These are phyloP conservation scores for Calonectria hongkongensis DNA, from an alignment of 2,329 filamentous ascomycete genomes.

Conservation along the genomic window DNA sequence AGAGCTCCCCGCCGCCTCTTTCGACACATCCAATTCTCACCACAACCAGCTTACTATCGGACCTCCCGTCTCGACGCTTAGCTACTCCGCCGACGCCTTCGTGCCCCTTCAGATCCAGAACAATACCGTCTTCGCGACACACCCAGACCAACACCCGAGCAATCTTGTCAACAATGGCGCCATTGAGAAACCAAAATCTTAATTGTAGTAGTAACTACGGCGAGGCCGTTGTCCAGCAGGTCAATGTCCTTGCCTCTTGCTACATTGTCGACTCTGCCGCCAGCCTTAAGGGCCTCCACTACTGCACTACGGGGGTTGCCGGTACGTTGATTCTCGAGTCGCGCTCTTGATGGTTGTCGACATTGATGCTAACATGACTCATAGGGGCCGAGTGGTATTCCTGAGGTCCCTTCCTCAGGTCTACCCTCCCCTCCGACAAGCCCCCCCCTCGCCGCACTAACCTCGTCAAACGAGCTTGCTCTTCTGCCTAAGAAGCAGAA, in stretches of 20 bases:
- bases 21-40: neutral
- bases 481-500: constrained; percentile 75
- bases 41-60: constrained; percentile 1
- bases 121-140: constrained; percentile 36
- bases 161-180: constrained; percentile 70
- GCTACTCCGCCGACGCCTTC: constrained; percentile 43
- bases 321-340: constrained; percentile 68
- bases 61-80: constrained; percentile 23
- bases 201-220: constrained; percentile 86
- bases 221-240: constrained; percentile 77
- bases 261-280: constrained; percentile 87
- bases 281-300: constrained; percentile 89
- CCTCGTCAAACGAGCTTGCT: constrained; percentile 80
- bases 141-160: constrained; percentile 50
- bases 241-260: constrained; percentile 92
- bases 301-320: constrained; percentile 93
- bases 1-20: neutral
- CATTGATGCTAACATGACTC: constrained; percentile 44
- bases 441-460: constrained; percentile 89
- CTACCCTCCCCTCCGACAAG: constrained; percentile 90
- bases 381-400: constrained; percentile 92
- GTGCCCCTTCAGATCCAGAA: constrained; percentile 28
- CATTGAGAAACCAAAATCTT: constrained; percentile 82
- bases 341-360: neutral
- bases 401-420: constrained; percentile 92